Evolutionary conservation across 2,329 filamentous ascomycete species (phyloP).

Genomic region (Fusarium tuaranense): DNA sequence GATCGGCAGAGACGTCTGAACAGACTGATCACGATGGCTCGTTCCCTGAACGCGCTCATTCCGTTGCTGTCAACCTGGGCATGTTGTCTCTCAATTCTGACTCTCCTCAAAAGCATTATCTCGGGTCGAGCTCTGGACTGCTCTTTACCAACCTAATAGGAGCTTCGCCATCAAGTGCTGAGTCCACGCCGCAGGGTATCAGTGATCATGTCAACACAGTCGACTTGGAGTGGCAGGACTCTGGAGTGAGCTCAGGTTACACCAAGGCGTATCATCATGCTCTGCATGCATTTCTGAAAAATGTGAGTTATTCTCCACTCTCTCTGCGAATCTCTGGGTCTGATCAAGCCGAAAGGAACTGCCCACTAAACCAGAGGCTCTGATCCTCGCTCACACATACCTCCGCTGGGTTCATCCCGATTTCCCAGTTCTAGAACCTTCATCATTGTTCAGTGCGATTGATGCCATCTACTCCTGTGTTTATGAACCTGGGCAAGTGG

Average conservation of each 20-base stretch:
- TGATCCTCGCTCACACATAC: constrained; percentile 35
- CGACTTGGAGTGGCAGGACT: constrained; percentile 1
- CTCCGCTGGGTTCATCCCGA: constrained; percentile 40
- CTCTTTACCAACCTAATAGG: constrained; percentile 49
- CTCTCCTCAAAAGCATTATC: constrained; percentile 51
- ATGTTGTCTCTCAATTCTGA: constrained; percentile 54
- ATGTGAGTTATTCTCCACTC: neutral
- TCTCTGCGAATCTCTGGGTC: neutral
- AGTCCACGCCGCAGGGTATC: constrained; percentile 11
- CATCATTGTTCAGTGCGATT: constrained; percentile 32
- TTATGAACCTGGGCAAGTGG: neutral
- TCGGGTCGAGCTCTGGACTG: constrained; percentile 52
- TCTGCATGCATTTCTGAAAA: constrained; percentile 5
- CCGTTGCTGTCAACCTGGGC: constrained; percentile 50
- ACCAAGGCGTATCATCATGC: constrained; percentile 25
- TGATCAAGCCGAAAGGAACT: constrained; percentile 27
- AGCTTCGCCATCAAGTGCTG: constrained; percentile 25
- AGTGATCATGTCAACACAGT: neutral
- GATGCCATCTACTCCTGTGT: constrained; percentile 37
- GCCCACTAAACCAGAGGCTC: constrained; percentile 35
- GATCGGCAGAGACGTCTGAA: constrained; percentile 30
- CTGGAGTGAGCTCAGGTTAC: neutral
- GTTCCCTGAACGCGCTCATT: constrained; percentile 33
- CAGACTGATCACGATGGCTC: constrained; percentile 22
- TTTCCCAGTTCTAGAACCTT: constrained; percentile 35